phyloP scores from a whole-genome alignment of 2,329 filamentous ascomycete species.

The Dothistroma septosporum region DNA sequence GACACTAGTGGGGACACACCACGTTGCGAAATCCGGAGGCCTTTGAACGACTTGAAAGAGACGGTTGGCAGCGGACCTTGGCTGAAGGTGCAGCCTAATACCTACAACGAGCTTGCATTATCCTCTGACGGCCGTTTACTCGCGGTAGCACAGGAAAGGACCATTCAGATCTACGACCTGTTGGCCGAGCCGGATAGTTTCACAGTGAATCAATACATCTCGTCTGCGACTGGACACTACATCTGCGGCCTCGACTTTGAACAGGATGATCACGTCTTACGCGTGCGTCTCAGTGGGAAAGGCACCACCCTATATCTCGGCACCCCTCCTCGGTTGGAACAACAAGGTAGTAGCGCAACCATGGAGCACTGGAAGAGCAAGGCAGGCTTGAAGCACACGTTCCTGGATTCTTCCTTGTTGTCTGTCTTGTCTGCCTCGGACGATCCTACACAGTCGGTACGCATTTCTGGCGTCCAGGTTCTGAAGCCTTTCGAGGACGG shows the following conservation, averaged over 20 bases:
- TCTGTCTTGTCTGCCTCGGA: constrained; percentile 7
- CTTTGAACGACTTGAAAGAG: constrained; percentile 33
- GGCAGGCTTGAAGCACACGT: constrained; percentile 29
- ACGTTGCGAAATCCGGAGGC: constrained; percentile 23
- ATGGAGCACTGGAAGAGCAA: constrained; percentile 35
- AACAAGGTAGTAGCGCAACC: constrained; percentile 8
- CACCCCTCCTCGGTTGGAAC: constrained; percentile 19
- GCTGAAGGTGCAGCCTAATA: constrained; percentile 30
- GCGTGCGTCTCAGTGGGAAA: constrained; percentile 33
- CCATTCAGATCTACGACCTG: constrained; percentile 36
- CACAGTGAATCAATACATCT: constrained; percentile 32
- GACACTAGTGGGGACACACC: constrained; percentile 25
- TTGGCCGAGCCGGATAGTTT: constrained; percentile 27
- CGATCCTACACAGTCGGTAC: constrained; percentile 12
- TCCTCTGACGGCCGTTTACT: constrained; percentile 32
- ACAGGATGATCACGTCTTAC: constrained; percentile 31
- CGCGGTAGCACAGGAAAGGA: constrained; percentile 34
- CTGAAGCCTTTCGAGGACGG: constrained; percentile 28
- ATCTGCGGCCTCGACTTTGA: constrained; percentile 36
- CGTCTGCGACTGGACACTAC: constrained; percentile 33
- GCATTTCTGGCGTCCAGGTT: constrained; percentile 31
- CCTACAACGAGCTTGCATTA: constrained; percentile 31
- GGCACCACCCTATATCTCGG: constrained; percentile 36
- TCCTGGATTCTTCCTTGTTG: constrained; percentile 30
- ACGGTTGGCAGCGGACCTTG: constrained; percentile 33